Conservation (phyloP, 768 basidiomycete species). For the Rubroboletus pulcherrimus region DNA sequence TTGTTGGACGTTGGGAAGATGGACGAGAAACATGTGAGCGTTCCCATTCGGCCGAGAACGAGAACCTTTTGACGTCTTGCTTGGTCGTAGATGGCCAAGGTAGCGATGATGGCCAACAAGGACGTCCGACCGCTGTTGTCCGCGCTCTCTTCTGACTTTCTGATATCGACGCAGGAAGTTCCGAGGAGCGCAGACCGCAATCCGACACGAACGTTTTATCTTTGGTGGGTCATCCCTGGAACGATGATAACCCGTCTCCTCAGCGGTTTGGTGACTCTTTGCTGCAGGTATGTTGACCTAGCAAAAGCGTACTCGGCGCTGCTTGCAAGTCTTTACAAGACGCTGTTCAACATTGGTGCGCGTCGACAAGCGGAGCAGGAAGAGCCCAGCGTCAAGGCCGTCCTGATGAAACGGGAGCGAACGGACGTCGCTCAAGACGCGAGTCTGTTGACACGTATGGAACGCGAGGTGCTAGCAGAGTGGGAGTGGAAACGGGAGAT, state of each 20-base stretch:
- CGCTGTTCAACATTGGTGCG: constrained; percentile 77
- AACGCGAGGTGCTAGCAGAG: constrained; percentile 67
- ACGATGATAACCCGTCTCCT: background rate
- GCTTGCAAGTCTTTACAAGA: constrained; percentile 81
- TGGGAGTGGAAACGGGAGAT: constrained; percentile 76
- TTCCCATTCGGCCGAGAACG: background rate
- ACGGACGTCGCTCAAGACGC: constrained; percentile 82
- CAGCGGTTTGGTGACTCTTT: background rate
- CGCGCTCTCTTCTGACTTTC: constrained; percentile 70
- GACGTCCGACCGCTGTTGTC: constrained; percentile 80
- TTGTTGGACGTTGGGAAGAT: constrained; percentile 83
- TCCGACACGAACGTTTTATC: constrained; percentile 83
- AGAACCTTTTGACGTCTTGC: background rate
- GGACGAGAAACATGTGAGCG: constrained; percentile 85
- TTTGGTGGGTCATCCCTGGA: constrained; percentile 57
- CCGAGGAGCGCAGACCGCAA: constrained; percentile 88
- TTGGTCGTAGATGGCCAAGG: constrained; percentile 77
- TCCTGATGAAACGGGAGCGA: constrained; percentile 78
- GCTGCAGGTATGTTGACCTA: constrained; percentile 81
- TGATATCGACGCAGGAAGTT: constrained; percentile 91
- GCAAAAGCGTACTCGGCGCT: constrained; percentile 77
- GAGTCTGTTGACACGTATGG: constrained; percentile 63
- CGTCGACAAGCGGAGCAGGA: constrained; percentile 74
- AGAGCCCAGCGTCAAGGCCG: constrained; percentile 57
- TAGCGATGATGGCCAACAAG: constrained; percentile 88